Evolutionary conservation across 1,284 basidiomycete species (phyloP), one percentile per base, ranked within the genome.

Genomic region (Austroboletus niveus): DNA sequence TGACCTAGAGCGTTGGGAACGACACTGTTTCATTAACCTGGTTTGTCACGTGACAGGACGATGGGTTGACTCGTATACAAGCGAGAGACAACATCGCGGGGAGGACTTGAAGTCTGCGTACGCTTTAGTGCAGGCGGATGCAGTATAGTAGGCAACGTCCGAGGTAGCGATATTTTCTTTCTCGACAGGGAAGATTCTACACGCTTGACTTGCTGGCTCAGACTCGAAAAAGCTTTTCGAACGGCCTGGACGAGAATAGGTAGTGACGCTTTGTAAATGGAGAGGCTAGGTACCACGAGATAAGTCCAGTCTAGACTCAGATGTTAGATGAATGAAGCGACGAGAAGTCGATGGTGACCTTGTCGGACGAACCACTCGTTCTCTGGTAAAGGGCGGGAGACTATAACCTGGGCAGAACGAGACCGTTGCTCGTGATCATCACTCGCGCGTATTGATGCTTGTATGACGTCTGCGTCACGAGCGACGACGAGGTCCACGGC

Each of bases 301-400:
- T 67, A 70, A 24, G 65, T 57, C 65, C 65, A 70, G 32, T 44
- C 67, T 70, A 17, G 17, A 22, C 15, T 12, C 5, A n/a, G 2
- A 0, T 8, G 39, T 65, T 8, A 63, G 49, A 10, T 15, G 9
- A 35, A 20, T 14, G 7, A 10, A 1, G 15, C 10, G 22, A 35
- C n/a, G 3, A 44, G 44, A n/a, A 43, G 3, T 31, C 43, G 15
- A n/a, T 1, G 42, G 11, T 34, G 12, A 69, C 66, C 64, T 56
- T 53, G 47, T 15, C 64, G 35, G 12, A 61, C 40, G 14, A 57
- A 45, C 0, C 8, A 11, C 7, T 55, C 47, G 5, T 7, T 20
- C 29, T 49, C 53, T 14, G 40, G 46, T 15, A 43, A 41, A 10
- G 58, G 45, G 10, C 44, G 30, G 1, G 43, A 45, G 29, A 57